phyloP scores from a whole-genome alignment of 106 monocot genomes.

The Dioscorea dumetorum region DNA sequence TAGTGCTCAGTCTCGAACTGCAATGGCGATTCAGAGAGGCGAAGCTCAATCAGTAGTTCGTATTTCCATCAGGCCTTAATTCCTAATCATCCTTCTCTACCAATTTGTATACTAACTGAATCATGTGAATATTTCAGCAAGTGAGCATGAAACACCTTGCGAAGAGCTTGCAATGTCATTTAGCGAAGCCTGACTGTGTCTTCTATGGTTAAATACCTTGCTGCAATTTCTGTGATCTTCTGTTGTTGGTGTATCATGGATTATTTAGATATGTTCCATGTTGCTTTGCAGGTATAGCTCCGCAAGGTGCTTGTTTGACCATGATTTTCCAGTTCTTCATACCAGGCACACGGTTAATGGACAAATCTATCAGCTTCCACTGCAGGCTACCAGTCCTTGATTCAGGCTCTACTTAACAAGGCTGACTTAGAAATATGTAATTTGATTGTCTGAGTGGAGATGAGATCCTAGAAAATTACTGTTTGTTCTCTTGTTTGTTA shows the following conservation, averaged over 20 bases:
- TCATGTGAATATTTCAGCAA: constrained; percentile 48
- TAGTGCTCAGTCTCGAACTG: constrained; percentile 58
- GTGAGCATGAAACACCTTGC: constrained; percentile 88
- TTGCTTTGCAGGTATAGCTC: constrained; percentile 60
- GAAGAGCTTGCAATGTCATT: constrained; percentile 91
- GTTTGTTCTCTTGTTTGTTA: too few relatives aligned
- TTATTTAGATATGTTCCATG: background rate
- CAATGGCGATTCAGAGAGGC: constrained; percentile 83
- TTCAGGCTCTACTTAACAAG: constrained; percentile 39
- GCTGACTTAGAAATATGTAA: background rate
- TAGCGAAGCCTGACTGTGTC: constrained; percentile 85
- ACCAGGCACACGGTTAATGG: constrained; percentile 65
- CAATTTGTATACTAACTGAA: background rate
- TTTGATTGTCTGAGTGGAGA: too few relatives aligned
- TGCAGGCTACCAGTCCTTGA: constrained; percentile 94
- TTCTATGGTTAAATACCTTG: constrained; percentile 57
- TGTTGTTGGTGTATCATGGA: background rate
- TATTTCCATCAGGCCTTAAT: background rate
- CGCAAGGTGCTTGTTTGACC: constrained; percentile 77
- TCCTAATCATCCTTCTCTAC: background rate
- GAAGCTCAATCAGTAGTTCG: constrained; percentile 78
- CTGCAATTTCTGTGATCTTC: background rate
- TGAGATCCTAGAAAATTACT: too few relatives aligned
- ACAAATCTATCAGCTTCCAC: constrained; percentile 95
- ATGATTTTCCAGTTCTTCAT: constrained; percentile 95